Evolutionary conservation across 179 eudicot genomes (phyloP), one percentile per base, ranked within the genome.

Genomic region (Drosera spatulata): DNA sequence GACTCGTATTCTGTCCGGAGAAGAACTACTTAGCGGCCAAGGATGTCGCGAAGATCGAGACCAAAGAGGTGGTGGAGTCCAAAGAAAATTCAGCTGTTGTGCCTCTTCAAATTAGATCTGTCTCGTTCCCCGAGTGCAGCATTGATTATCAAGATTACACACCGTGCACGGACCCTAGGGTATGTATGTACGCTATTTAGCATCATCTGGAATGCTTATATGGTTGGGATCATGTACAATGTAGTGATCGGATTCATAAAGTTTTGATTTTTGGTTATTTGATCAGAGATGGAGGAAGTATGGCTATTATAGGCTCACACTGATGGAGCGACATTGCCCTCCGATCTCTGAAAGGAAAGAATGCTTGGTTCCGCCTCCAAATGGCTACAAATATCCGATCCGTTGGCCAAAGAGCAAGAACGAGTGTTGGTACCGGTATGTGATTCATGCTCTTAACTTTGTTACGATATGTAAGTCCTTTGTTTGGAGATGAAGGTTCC

Each of bases 121-220:
- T 80, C 69, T 65, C 90, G 41, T 89, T 93, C 64, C 78, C 85
- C 3, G 85, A 86, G 54, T 93, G 99, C 65, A 63, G 77, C 39
- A 33, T 51, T 56, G 87, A 83, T 9, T 79, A 69, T 64, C 94
- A 86, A 68, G 99, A 93, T 59, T 93, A 80, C 76, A 93, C 99
- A 44, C 99, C 99, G 3, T 93, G 99, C 82, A 93, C 99, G 1
- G 99, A 93, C 77, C 99, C 99, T 2, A 82, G 66, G 91, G 99
- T 89, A 79, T 48, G 53, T 40, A 43, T 56, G 33, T 63, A 59
- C 64, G 3, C 39, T 48, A 41, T 51, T 13, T 39, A 7, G 41
- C 66, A 42, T 61, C 14, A 4, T n/a, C 14, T n/a, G 8, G 3
- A 51, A 11, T 10, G 14, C 5, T 22, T 51, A n/a, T 4, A 51